These are phyloP conservation scores for Verticillium albo-atrum DNA, from an alignment of 2,329 filamentous ascomycete genomes.

Conservation along the genomic window DNA sequence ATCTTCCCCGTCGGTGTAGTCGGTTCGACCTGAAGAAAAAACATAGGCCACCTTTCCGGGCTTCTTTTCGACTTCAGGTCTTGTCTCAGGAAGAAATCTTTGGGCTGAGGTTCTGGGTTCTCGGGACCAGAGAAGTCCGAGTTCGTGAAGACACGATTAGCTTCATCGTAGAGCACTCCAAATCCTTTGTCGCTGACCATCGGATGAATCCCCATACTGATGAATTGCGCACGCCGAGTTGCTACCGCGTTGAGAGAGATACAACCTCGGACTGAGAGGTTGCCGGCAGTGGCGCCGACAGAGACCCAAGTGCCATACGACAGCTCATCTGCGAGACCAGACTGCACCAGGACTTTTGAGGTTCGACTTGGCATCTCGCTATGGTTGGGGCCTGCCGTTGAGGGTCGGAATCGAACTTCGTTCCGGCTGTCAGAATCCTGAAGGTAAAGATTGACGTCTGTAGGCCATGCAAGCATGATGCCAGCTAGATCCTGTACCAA, in stretches of 20 bases:
- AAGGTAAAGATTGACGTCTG: slow-evolving; percentile 51
- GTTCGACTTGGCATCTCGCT: neutral
- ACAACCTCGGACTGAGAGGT: slow-evolving; percentile 61
- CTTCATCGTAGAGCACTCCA: slow-evolving; percentile 67
- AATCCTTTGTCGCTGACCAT: slow-evolving; percentile 50
- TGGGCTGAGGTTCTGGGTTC: slow-evolving; percentile 25
- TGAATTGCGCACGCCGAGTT: slow-evolving; percentile 71
- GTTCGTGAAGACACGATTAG: slow-evolving; percentile 71
- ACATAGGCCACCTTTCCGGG: slow-evolving; percentile 84
- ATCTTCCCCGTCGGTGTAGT: neutral
- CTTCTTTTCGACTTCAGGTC: slow-evolving; percentile 55
- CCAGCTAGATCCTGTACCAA: slow-evolving; percentile 56
- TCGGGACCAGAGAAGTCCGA: slow-evolving; percentile 73
- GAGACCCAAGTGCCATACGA: slow-evolving; percentile 61
- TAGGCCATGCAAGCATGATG: slow-evolving; percentile 67
- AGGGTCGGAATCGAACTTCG: slow-evolving; percentile 30
- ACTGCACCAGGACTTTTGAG: slow-evolving; percentile 42
- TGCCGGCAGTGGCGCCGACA: slow-evolving; percentile 60
- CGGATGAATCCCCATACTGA: slow-evolving; percentile 72
- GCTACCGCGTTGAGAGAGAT: slow-evolving; percentile 69
- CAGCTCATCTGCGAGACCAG: slow-evolving; percentile 52
- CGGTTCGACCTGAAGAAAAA: slow-evolving; percentile 64
- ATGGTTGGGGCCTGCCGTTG: neutral
- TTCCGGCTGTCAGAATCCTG: slow-evolving; percentile 41
- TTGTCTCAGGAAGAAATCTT: slow-evolving; percentile 41